These are phyloP conservation scores for Kazachstania sp. DNA, from an alignment of 1,139 yeast genomes.

Conservation along the genomic window DNA sequence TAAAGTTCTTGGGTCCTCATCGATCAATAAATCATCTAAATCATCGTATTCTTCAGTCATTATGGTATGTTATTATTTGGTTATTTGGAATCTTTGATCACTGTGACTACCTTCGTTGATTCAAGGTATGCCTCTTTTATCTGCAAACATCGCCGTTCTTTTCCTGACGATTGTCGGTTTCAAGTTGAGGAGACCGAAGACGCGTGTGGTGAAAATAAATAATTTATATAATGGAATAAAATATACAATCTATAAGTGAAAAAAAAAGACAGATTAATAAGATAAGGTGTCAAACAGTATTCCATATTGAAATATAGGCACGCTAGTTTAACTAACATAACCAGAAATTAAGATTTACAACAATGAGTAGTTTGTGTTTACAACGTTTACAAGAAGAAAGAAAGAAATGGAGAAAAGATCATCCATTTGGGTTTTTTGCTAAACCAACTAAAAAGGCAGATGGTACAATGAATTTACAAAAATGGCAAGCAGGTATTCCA, in stretches of 20 bases:
- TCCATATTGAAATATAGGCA: not conserved
- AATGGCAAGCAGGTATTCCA: conserved; percentile 94
- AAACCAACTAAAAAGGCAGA: conserved; percentile 71
- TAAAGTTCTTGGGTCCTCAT: conserved; percentile 53
- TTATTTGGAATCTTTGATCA: not conserved
- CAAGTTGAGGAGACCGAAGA: not conserved
- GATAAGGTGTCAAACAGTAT: not conserved
- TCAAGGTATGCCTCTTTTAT: no score
- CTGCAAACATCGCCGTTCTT: not conserved
- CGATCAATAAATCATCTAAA: conserved; percentile 65
- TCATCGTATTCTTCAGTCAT: conserved; percentile 42
- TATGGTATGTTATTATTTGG: no score
- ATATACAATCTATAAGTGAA: no score
- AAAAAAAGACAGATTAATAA: not conserved
- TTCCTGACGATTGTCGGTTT: not conserved
- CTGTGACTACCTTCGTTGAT: not conserved
- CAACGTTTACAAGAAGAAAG: conserved; percentile 77
- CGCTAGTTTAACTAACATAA: not conserved
- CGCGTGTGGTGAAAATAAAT: not conserved
- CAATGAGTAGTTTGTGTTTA: conserved; percentile 47
- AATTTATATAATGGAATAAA: no score
- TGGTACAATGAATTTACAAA: conserved; percentile 76
- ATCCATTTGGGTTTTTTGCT: conserved; percentile 95
- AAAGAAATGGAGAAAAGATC: conserved; percentile 97
- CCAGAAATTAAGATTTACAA: not conserved